Conservation (phyloP, 768 basidiomycete species). For the Kwoniella europaea region DNA sequence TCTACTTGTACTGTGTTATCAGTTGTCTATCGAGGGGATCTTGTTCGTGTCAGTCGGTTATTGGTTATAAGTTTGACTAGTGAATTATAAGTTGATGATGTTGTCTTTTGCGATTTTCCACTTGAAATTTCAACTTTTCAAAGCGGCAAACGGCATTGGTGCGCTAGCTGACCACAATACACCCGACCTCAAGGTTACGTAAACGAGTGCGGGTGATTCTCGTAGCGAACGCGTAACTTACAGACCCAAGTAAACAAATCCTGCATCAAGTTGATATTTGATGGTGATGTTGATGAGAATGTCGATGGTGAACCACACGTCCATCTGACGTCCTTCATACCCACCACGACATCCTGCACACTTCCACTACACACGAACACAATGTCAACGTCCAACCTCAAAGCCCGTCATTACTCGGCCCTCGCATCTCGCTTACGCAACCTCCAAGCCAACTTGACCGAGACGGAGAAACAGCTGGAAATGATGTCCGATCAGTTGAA, state of each 20-base stretch:
- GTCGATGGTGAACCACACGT: not conserved
- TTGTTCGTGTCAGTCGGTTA: no score
- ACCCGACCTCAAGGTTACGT: not conserved
- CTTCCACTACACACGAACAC: not conserved
- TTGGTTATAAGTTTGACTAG: not conserved
- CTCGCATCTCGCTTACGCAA: constrained; percentile 71
- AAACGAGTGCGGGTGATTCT: not conserved
- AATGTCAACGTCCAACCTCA: constrained; percentile 56
- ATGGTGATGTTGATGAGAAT: no score
- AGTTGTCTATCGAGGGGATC: no score
- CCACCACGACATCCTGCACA: no score
- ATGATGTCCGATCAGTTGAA: constrained; percentile 75
- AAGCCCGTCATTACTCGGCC: constrained; percentile 79
- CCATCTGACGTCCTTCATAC: not conserved
- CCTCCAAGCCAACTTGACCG: constrained; percentile 70
- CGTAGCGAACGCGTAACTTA: no score
- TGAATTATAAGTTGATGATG: not conserved
- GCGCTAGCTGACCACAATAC: not conserved
- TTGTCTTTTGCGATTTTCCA: not conserved
- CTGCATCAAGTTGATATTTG: no score
- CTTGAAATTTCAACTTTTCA: not conserved
- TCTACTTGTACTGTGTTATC: no score
- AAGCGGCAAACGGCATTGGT: not conserved
- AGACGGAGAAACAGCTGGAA: constrained; percentile 78
- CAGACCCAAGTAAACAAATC: no score